phyloP scores from a whole-genome alignment of 495 filamentous ascomycete species.

The Lineolata rhizophorae region DNA sequence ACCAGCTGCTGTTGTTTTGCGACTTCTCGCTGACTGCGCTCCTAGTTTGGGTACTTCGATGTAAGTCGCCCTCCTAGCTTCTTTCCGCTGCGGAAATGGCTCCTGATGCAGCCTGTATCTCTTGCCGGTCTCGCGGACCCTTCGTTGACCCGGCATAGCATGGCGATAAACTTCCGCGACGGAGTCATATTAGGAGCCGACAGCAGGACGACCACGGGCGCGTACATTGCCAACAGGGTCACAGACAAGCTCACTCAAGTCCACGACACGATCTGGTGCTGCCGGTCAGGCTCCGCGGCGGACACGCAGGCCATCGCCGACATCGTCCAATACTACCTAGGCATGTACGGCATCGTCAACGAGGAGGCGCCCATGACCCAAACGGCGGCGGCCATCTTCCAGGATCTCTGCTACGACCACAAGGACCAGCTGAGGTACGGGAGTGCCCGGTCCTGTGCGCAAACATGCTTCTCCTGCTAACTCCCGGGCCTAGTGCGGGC shows the following conservation, averaged over 20 bases:
- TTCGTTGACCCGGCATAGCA: slow-evolving; percentile 30
- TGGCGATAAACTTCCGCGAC: slow-evolving; percentile 93
- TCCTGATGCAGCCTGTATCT: too few species aligned
- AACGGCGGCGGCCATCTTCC: slow-evolving; percentile 83
- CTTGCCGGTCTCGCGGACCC: too few species aligned
- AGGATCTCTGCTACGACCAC: slow-evolving; percentile 93
- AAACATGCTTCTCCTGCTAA: too few species aligned
- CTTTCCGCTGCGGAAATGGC: too few species aligned
- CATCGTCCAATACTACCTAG: slow-evolving; percentile 89
- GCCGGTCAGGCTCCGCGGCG: slow-evolving; percentile 85
- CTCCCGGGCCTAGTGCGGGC: slow-evolving; percentile 66
- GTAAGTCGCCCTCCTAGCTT: slow-evolving; percentile 34
- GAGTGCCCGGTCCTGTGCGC: neutral
- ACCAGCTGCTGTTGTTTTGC: too few species aligned
- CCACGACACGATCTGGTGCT: slow-evolving; percentile 98
- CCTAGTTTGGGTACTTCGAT: slow-evolving; percentile 96
- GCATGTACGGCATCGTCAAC: slow-evolving; percentile 75
- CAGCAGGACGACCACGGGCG: slow-evolving; percentile 92
- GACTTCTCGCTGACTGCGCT: too few species aligned
- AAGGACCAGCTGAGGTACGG: slow-evolving; percentile 70
- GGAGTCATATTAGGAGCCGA: slow-evolving; percentile 94
- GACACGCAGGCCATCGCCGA: slow-evolving; percentile 96
- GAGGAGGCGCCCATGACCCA: slow-evolving; percentile 78
- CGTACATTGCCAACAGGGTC: slow-evolving; percentile 97
- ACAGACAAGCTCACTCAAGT: slow-evolving; percentile 98